These are phyloP conservation scores for Geotrichum klebahnii DNA, from an alignment of 1,139 yeast genomes.

Conservation along the genomic window DNA sequence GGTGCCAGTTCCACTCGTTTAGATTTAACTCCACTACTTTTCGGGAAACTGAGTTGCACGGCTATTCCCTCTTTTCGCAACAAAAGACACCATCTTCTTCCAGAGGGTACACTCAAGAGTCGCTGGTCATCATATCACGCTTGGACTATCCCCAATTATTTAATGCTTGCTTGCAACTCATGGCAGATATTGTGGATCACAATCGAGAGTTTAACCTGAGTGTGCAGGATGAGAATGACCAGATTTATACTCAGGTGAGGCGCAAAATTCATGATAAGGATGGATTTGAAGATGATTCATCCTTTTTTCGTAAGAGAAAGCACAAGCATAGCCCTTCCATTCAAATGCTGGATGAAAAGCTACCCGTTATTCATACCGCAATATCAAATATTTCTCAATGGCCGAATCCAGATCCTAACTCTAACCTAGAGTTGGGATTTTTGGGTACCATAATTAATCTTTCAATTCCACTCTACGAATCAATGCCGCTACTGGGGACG, in stretches of 20 bases:
- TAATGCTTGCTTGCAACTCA: conserved; percentile 27
- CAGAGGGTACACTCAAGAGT: conserved; percentile 34
- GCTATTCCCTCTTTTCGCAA: conserved; percentile 32
- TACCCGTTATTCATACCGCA: conserved; percentile 34
- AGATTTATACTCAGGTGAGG: conserved; percentile 10
- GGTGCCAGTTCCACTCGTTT: conserved; percentile 29
- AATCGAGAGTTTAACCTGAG: conserved; percentile 11
- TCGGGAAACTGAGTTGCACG: conserved; percentile 23
- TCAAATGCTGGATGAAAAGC: conserved; percentile 25
- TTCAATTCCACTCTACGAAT: conserved; percentile 23
- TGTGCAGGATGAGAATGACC: conserved; percentile 9
- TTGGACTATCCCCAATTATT: conserved; percentile 32
- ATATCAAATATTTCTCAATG: conserved; percentile 33
- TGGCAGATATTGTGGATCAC: conserved; percentile 24
- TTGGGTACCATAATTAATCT: conserved; percentile 29
- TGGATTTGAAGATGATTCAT: conserved; percentile 9
- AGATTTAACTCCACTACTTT: conserved; percentile 23
- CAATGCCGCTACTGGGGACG: conserved; percentile 24
- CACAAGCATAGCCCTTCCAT: not conserved
- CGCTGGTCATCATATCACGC: conserved; percentile 32
- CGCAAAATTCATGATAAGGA: conserved; percentile 8
- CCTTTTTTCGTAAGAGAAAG: conserved; percentile 5
- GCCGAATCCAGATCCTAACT: conserved; percentile 30
- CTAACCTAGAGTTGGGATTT: conserved; percentile 30
- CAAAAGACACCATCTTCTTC: conserved; percentile 24